phyloP scores from a whole-genome alignment of 345 rosid genomes.

The Arabidopsis arenosa region DNA sequence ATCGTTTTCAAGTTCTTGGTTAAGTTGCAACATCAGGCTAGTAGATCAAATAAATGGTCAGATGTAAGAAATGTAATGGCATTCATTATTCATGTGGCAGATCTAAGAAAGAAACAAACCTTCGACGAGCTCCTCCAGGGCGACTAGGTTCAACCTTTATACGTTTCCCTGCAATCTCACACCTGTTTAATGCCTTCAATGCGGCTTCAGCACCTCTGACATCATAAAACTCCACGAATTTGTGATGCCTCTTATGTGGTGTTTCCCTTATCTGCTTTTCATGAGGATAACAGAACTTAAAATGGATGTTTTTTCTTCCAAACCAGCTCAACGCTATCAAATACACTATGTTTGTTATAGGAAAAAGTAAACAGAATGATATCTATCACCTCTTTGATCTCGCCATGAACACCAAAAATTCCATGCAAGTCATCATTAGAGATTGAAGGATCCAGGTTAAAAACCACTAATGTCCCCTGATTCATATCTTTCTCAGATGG shows the following conservation, averaged over 20 bases:
- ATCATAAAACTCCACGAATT: slow-evolving; percentile 82
- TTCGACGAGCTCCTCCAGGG: slow-evolving; percentile 85
- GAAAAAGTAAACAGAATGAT: neutral
- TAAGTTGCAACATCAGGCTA: slow-evolving; percentile 73
- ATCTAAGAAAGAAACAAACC: slow-evolving; percentile 43
- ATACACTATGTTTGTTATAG: neutral
- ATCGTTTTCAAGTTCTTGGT: slow-evolving; percentile 70
- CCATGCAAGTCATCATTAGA: slow-evolving; percentile 80
- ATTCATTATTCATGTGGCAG: neutral
- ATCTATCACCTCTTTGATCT: slow-evolving; percentile 76
- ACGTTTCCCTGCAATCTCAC: slow-evolving; percentile 87
- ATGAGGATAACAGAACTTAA: slow-evolving; percentile 20
- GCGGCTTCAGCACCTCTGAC: slow-evolving; percentile 87
- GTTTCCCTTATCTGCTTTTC: slow-evolving; percentile 79
- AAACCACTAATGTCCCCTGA: slow-evolving; percentile 81
- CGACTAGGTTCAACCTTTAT: slow-evolving; percentile 91
- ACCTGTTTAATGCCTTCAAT: slow-evolving; percentile 69
- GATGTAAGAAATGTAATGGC: slow-evolving; percentile 9
- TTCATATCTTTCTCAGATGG: slow-evolving; percentile 75
- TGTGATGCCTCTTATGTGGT: slow-evolving; percentile 84
- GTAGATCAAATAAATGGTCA: slow-evolving; percentile 31
- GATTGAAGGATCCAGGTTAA: slow-evolving; percentile 82
- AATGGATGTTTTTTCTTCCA: slow-evolving; percentile 12
- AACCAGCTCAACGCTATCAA: slow-evolving; percentile 5
- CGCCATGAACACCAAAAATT: slow-evolving; percentile 81